phyloP scores from a whole-genome alignment of 1,284 basidiomycete species.

The Hemileia vastatrix region DNA sequence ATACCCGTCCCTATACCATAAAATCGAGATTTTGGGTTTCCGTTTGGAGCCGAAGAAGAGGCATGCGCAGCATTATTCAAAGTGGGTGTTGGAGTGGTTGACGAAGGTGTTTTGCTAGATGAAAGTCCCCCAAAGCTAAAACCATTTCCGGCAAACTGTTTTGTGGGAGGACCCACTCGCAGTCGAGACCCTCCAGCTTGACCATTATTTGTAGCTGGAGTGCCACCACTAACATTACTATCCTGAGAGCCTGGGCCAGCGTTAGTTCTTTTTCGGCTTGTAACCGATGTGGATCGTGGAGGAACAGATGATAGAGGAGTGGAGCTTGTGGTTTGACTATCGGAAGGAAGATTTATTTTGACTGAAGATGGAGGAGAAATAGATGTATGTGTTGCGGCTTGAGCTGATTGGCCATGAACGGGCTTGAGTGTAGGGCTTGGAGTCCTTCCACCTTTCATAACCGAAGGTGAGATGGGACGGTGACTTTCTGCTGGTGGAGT shows the following conservation, averaged over 20 bases:
- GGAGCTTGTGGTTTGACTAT: conserved; percentile 10
- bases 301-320: too few species aligned
- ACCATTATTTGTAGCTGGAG: neutral
- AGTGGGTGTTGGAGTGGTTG: neutral
- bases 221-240: too few species aligned
- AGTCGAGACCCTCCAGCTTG: neutral
- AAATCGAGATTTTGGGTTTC: neutral
- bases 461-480: conserved; percentile 15
- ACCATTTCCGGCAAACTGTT: conserved; percentile 18
- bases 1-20: too few species aligned
- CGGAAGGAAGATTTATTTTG: conserved; percentile 6
- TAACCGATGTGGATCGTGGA: neutral
- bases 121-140: conserved; percentile 19
- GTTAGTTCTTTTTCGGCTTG: conserved; percentile 12
- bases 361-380: neutral
- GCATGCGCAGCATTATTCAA: neutral
- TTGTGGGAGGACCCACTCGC: neutral
- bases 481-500: neutral
- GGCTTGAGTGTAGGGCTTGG: conserved; percentile 6
- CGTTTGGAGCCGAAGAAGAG: neutral
- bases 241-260: conserved; percentile 5
- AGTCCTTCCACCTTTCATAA: conserved; percentile 8
- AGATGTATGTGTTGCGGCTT: neutral
- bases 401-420: neutral
- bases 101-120: neutral